Percentiles rank a stretch among this genome's conserved stretches.
Conservation (phyloP, 2,329 filamentous ascomycete genomes). For the Alternaria hordeiaustralica region DNA sequence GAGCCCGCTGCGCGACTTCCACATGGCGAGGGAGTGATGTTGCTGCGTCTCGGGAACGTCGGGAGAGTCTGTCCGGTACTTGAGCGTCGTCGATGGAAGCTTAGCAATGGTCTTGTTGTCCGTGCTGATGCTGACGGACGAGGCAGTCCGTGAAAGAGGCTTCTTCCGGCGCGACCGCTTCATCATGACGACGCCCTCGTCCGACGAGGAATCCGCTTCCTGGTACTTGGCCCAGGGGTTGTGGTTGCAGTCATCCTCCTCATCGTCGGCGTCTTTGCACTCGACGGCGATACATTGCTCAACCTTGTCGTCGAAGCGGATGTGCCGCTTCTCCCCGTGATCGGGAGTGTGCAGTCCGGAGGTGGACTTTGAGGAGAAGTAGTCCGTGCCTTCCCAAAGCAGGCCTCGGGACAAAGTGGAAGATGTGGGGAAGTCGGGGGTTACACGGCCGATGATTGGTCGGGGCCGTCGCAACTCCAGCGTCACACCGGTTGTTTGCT, state of each 20-base stretch:
- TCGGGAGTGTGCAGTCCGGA: slow-evolving; percentile 74
- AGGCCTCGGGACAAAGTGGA: slow-evolving; percentile 67
- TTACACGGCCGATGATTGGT: slow-evolving; percentile 64
- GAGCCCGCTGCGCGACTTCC: slow-evolving; percentile 51
- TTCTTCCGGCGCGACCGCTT: slow-evolving; percentile 62
- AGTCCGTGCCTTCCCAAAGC: slow-evolving; percentile 68
- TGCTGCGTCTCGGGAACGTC: slow-evolving; percentile 65
- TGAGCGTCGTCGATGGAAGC: slow-evolving; percentile 84
- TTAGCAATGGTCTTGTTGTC: slow-evolving; percentile 89
- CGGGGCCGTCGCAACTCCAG: slow-evolving; percentile 59
- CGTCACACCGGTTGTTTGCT: slow-evolving; percentile 67
- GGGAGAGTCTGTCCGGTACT: slow-evolving; percentile 79
- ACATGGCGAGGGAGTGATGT: slow-evolving; percentile 52
- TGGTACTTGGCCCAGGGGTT: slow-evolving; percentile 49
- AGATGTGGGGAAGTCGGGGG: slow-evolving; percentile 73
- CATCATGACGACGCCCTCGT: slow-evolving; percentile 84
- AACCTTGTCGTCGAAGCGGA: slow-evolving; percentile 96
- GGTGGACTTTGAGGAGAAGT: slow-evolving; percentile 70
- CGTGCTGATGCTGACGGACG: slow-evolving; percentile 60
- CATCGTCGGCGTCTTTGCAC: slow-evolving; percentile 77
- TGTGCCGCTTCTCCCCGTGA: slow-evolving; percentile 74
- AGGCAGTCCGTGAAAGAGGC: slow-evolving; percentile 62
- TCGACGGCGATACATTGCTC: slow-evolving; percentile 96
- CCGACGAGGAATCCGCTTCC: slow-evolving; percentile 64
- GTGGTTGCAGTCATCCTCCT: slow-evolving; percentile 56